These are phyloP conservation scores for Pseudophaeomoniella oleicola DNA, from an alignment of 2,329 filamentous ascomycete genomes.

Conservation along the genomic window DNA sequence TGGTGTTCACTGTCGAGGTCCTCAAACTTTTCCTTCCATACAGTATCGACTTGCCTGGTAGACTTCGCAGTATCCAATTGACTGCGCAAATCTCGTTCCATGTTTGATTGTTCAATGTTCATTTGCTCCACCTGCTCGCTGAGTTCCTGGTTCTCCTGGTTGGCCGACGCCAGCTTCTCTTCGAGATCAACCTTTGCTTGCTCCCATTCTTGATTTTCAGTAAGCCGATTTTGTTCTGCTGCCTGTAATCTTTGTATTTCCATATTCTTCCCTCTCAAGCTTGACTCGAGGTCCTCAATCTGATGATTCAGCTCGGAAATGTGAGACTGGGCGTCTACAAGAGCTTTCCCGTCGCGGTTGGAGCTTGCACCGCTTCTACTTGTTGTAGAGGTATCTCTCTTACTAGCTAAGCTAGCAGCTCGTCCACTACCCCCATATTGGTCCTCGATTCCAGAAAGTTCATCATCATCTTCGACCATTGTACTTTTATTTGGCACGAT, in stretches of 20 bases:
- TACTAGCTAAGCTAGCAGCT: conserved; percentile 30
- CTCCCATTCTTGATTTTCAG: conserved; percentile 43
- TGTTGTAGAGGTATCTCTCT: conserved; percentile 32
- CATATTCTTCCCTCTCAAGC: conserved; percentile 55
- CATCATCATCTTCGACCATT: conserved; percentile 91
- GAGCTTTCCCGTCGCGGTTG: conserved; percentile 52
- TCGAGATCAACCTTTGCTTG: conserved; percentile 55
- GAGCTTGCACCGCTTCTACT: conserved; percentile 25
- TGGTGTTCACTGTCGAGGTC: conserved; percentile 49
- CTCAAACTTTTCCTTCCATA: conserved; percentile 46
- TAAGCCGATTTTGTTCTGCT: conserved; percentile 40
- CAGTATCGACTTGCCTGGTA: conserved; percentile 27
- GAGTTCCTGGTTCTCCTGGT: conserved; percentile 64
- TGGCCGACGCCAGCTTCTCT: conserved; percentile 56
- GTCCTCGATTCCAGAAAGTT: conserved; percentile 40
- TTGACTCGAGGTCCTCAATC: conserved; percentile 55
- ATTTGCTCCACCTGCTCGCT: conserved; percentile 65
- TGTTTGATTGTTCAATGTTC: conserved; percentile 50
- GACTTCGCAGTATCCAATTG: conserved; percentile 37
- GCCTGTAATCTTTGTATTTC: conserved; percentile 49
- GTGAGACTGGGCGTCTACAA: conserved; percentile 69
- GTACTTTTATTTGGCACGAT: conserved; percentile 97
- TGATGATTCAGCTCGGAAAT: conserved; percentile 61
- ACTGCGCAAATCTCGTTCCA: conserved; percentile 47
- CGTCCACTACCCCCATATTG: conserved; percentile 48